Conservation (phyloP, 306 rosid species). For the Clitoria ternatea region DNA sequence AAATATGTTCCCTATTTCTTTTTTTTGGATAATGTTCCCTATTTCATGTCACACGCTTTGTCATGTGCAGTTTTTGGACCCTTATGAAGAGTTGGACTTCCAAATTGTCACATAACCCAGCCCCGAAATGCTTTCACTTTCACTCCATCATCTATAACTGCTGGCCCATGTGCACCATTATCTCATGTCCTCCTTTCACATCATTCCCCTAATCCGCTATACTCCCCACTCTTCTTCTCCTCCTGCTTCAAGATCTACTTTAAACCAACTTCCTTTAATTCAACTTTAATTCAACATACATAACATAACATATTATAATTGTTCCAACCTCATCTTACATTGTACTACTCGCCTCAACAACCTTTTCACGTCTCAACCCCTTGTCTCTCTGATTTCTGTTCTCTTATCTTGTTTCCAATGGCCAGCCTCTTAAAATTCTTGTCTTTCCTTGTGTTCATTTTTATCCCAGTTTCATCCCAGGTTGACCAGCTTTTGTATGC, state of each 20-base stretch:
- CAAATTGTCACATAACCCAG: background rate
- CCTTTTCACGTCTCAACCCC: background rate
- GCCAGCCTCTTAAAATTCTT: slow-evolving; percentile 16
- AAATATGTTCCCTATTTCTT: no score
- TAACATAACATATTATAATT: background rate
- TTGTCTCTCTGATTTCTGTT: background rate
- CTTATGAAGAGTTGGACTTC: background rate
- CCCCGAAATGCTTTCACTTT: background rate
- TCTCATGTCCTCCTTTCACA: background rate
- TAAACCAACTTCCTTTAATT: slow-evolving; percentile 2
- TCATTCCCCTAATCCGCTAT: background rate
- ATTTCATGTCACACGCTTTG: background rate
- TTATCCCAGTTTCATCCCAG: slow-evolving; percentile 37
- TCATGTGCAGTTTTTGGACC: background rate
- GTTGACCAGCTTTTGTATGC: slow-evolving; percentile 37
- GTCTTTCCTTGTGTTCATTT: slow-evolving; percentile 21
- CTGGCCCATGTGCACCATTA: slow-evolving; percentile 9
- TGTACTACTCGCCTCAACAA: background rate
- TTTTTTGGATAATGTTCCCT: background rate
- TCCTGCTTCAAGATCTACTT: background rate
- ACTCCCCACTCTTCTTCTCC: background rate
- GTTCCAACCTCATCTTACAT: background rate
- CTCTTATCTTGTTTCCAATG: slow-evolving; percentile 13
- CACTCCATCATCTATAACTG: background rate
- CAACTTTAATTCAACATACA: no score